Percentiles rank a stretch among this genome's conserved stretches.
Evolutionary conservation across 2,329 filamentous ascomycete genomes (phyloP).

Genomic region (Rhytidhysteron rufulum): DNA sequence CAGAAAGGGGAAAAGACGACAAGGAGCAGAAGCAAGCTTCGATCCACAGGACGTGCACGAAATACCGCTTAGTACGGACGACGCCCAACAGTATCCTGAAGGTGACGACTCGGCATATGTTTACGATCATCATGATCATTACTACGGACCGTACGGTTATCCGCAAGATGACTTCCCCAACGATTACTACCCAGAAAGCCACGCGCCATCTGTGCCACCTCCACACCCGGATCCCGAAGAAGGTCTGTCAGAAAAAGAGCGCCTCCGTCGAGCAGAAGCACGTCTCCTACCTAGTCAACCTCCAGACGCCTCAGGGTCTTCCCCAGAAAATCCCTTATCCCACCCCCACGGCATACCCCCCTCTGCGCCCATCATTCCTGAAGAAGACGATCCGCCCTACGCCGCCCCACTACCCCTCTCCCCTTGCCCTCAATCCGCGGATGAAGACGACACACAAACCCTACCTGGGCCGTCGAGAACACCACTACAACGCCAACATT

Average conservation of each 20-base stretch:
- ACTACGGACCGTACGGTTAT: constrained; percentile 8
- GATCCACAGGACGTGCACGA: constrained; percentile 15
- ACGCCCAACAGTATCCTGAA: constrained; percentile 11
- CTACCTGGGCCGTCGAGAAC: not conserved
- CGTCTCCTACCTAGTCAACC: constrained; percentile 78
- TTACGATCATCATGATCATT: constrained; percentile 17
- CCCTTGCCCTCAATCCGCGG: constrained; percentile 5
- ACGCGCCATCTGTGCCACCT: constrained; percentile 48
- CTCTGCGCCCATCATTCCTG: constrained; percentile 33
- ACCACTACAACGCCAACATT: not conserved
- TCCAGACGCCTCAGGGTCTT: constrained; percentile 46
- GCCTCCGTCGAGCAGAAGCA: constrained; percentile 71
- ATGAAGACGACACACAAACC: not conserved
- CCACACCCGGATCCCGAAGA: constrained; percentile 60
- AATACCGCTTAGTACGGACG: constrained; percentile 14
- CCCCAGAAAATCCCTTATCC: constrained; percentile 41
- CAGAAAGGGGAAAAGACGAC: constrained; percentile 44
- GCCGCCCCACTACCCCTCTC: constrained; percentile 13
- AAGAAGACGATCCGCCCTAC: constrained; percentile 29
- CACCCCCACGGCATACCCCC: constrained; percentile 27
- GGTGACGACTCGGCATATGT: constrained; percentile 14
- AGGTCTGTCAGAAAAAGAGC: constrained; percentile 75
- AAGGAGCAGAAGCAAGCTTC: constrained; percentile 11
- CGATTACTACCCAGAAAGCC: constrained; percentile 26
- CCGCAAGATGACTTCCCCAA: constrained; percentile 27